Conservation (phyloP, 805 yeast genomes). For the Maudiozyma serrabonitensis region DNA sequence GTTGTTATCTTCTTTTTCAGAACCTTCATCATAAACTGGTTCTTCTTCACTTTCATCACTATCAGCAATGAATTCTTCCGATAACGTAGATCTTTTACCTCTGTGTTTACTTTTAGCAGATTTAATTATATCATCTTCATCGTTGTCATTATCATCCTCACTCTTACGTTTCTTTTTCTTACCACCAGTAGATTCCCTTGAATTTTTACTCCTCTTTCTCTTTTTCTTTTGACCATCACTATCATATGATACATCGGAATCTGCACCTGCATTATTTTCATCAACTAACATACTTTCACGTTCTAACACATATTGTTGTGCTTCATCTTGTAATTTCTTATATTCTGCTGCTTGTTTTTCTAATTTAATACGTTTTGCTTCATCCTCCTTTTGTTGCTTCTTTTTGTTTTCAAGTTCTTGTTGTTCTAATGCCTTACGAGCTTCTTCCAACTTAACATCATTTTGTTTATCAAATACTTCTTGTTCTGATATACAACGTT, state of each 20-base stretch:
- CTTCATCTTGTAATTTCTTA: constrained; percentile 44
- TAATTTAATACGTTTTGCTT: constrained; percentile 34
- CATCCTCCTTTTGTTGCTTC: constrained; percentile 40
- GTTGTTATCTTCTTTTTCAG: constrained; percentile 5
- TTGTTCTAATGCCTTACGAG: constrained; percentile 54
- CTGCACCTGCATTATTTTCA: constrained; percentile 30
- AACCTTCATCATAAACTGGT: constrained; percentile 9
- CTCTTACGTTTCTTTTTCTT: constrained; percentile 29
- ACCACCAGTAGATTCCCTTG: constrained; percentile 31
- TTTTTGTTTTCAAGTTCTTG: constrained; percentile 41
- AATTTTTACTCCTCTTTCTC: constrained; percentile 21
- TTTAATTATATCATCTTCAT: constrained; percentile 21
- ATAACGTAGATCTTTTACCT: constrained; percentile 24
- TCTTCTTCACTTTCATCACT: constrained; percentile 33
- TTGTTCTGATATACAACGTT: constrained; percentile 63
- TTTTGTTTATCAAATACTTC: constrained; percentile 50
- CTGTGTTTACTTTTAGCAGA: constrained; percentile 8
- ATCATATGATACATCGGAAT: constrained; percentile 20
- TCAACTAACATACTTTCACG: constrained; percentile 38
- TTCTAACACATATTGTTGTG: constrained; percentile 47
- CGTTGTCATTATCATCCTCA: constrained; percentile 19
- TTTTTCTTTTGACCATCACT: constrained; percentile 18
- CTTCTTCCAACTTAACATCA: constrained; percentile 58
- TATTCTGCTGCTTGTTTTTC: constrained; percentile 46
- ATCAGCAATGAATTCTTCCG: constrained; percentile 35